Conservation (phyloP, 2,329 filamentous ascomycete genomes). For the Elsinoe fawcettii region DNA sequence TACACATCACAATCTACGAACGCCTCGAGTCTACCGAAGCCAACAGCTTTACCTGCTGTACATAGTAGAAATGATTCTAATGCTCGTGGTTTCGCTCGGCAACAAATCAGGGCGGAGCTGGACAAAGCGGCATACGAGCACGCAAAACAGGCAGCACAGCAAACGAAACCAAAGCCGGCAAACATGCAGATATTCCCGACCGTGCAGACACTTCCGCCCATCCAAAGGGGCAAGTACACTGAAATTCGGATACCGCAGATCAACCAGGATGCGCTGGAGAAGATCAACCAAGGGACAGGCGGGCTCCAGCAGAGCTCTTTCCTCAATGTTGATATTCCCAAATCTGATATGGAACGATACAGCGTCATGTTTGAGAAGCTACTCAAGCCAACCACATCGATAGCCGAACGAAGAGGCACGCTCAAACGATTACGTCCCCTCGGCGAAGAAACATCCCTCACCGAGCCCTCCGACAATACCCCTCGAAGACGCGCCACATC, state of each 20-base stretch:
- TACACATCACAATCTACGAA: slow-evolving; percentile 11
- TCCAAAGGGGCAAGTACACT: slow-evolving; percentile 5
- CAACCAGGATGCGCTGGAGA: neutral
- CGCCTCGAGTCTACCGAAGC: slow-evolving; percentile 1
- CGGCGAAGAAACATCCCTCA: slow-evolving; percentile 3
- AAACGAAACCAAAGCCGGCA: neutral
- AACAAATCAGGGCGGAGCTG: slow-evolving; percentile 3
- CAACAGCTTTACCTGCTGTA: neutral
- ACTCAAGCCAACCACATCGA: slow-evolving; percentile 41
- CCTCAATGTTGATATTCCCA: slow-evolving; percentile 73
- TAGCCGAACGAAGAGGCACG: slow-evolving; percentile 27
- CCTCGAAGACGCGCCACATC: slow-evolving; percentile 1
- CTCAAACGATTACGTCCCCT: slow-evolving; percentile 19
- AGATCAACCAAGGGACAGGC: neutral
- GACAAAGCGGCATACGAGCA: slow-evolving; percentile 5
- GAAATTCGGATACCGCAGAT: slow-evolving; percentile 10
- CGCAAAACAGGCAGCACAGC: neutral
- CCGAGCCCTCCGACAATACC: neutral
- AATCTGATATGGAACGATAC: slow-evolving; percentile 75
- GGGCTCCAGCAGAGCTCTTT: slow-evolving; percentile 24
- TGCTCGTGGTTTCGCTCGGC: neutral
- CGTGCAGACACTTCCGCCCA: neutral
- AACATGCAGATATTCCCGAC: slow-evolving; percentile 11
- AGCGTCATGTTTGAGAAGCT: slow-evolving; percentile 87
- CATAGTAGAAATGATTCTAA: slow-evolving; percentile 5